Evolutionary conservation across 176 grass and related monocot genomes (phyloP), one percentile per base, ranked within the genome.

Genomic region (Musa schizocarpa): DNA sequence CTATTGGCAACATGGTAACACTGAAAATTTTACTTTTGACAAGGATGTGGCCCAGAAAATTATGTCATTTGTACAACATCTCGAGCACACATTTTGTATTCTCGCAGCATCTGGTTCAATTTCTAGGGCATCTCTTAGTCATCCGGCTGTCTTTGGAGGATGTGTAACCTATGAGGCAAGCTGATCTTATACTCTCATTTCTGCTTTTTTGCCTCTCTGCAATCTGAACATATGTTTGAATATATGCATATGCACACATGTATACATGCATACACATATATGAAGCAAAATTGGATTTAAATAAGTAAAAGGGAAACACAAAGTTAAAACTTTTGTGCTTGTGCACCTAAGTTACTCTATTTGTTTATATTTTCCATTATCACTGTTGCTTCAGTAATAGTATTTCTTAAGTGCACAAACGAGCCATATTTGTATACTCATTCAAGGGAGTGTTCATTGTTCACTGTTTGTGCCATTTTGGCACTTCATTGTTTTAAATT

Each of bases 31-130:
- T 20, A 43, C 64, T 68, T 74, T 52, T 74, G 12, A 11, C 54
- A 55, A 86, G 84, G 84, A 86, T 63, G 75, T 86, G 50, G 52
- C 62, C 17, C 79, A 86, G 53, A 86, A 51, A 82, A 86, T 86
- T 54, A 59, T 82, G 62, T 77, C 80, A 77, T 86, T 82, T 51
- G 64, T 70, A 62, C 79, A 78, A 53, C 59, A 79, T 50, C 43
- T 54, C 26, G 72, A 77, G 55, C 84, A 80, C 74, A 75, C 84
- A 53, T 78, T 82, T 75, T 86, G 84, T 63, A 82, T 86, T 66
- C 68, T 86, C 55, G 81, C 79, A 52, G 84, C 84, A 19, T 82
- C 75, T 17, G 84, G 84, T 52, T 59, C 84, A 48, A 68, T 86
- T 73, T 86, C 84, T 55, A 79, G 58, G 27, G 79, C 84, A 76